phyloP scores from a whole-genome alignment of 2,329 filamentous ascomycete species.

The Ophiostoma ips region DNA sequence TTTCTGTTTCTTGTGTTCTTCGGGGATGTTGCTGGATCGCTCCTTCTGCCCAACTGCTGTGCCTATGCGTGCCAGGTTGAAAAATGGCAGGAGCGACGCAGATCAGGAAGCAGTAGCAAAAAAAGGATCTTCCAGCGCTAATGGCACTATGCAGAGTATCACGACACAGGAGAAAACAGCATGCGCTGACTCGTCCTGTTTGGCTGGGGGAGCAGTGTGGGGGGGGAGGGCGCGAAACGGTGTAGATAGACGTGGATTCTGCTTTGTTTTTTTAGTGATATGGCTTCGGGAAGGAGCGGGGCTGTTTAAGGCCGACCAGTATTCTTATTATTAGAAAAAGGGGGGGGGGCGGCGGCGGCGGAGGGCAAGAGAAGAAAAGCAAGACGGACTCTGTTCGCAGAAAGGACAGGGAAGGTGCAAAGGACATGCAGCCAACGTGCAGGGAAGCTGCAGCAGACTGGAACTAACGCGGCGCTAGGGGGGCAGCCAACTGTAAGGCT shows the following conservation, averaged over 20 bases:
- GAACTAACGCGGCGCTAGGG: neutral
- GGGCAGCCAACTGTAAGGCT: too few species aligned
- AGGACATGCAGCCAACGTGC: neutral
- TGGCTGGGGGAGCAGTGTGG: too few species aligned
- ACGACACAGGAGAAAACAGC: neutral
- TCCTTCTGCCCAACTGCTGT: neutral
- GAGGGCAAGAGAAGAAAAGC: neutral
- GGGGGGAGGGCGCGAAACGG: too few species aligned
- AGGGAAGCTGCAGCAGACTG: neutral
- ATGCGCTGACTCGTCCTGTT: neutral
- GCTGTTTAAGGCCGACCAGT: neutral
- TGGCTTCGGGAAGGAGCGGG: slow-evolving; percentile 6
- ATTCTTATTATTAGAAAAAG: too few species aligned
- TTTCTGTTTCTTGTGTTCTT: too few species aligned
- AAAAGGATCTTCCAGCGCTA: neutral
- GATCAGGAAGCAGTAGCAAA: neutral
- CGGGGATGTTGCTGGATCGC: neutral
- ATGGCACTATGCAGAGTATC: neutral
- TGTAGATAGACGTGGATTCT: neutral
- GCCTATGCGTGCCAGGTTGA: neutral
- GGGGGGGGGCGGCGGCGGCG: neutral
- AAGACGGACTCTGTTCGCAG: neutral
- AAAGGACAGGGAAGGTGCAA: neutral
- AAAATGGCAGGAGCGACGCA: neutral
- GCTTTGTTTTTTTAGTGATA: slow-evolving; percentile 7